Conservation (phyloP, 1,284 basidiomycete species). For the Mycosarcoma mackinlayi region DNA sequence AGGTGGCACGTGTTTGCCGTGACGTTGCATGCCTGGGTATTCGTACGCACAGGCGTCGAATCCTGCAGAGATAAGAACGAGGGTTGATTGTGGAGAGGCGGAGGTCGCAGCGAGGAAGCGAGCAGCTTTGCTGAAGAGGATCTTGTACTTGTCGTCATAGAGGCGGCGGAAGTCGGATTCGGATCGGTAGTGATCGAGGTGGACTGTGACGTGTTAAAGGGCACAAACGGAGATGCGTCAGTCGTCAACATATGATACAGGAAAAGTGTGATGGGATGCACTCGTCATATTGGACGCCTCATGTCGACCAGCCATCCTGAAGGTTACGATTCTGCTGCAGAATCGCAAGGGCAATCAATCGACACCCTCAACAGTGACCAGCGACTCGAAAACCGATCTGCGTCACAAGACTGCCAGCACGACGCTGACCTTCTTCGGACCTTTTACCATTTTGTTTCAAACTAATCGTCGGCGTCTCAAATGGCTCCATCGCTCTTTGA, state of each 20-base stretch:
- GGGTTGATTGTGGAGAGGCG: conserved; percentile 76
- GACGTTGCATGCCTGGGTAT: conserved; percentile 88
- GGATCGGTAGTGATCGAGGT: conserved; percentile 80
- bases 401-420: conserved; percentile 27
- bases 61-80: conserved; percentile 76
- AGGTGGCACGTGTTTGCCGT: conserved; percentile 86
- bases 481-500: background rate
- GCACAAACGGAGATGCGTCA: background rate
- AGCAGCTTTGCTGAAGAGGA: conserved; percentile 78
- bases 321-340: background rate
- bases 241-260: background rate
- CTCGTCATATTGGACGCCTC: conserved; percentile 21
- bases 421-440: conserved; percentile 47
- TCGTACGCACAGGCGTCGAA: conserved; percentile 96
- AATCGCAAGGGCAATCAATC: background rate
- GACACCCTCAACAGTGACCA: background rate
- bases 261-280: no score
- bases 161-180: conserved; percentile 81
- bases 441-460: conserved; percentile 57
- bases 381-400: background rate
- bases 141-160: conserved; percentile 80
- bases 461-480: conserved; percentile 25
- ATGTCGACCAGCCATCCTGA: conserved; percentile 8
- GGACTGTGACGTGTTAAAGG: conserved; percentile 74
- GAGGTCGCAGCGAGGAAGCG: conserved; percentile 79